Evolutionary conservation across 176 grass and related monocot species (phyloP), one percentile per base, ranked within the genome.

Genomic region (Avena atlantica): DNA sequence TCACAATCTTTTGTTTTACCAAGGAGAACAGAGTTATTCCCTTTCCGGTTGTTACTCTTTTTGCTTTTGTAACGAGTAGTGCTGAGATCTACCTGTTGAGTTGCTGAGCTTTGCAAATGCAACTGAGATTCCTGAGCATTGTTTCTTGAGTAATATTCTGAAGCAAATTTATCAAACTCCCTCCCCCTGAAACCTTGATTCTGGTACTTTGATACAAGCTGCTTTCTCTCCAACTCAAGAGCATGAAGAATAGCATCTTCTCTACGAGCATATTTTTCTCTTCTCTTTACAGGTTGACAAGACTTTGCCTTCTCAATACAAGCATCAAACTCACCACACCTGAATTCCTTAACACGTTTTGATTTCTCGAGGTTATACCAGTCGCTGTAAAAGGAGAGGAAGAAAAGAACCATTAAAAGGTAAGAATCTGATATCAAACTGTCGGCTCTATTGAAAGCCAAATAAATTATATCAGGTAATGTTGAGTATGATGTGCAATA

Each of bases 291-390:
- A 75, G 94, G 94, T 88, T 90, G 82, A 51, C 87, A 88, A 66
- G 91, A 79, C 83, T 91, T 90, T 31, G 94, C 94, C 83, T 77
- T 90, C 75, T 96, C 94, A 83, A 96, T 96, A 91, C 94, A 96
- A 83, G 94, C 94, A 88, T 96, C 94, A 86, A 96, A 96, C 78
- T 96, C 94, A 70, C 94, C 94, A 63, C 94, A 96, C 37, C 94
- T 88, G 79, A 96, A 96, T 65, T 92, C 85, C 71, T 93, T 96
- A 25, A 96, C 94, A 86, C 94, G 91, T 87, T 96, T 96, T 21
- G 94, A 96, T 90, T 96, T 96, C 89, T 96, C 94, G 11, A 96
- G 83, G 74, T 96, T 96, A 88, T 96, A 96, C 94, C 94, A 96
- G 70, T 96, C 94, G 42, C 94, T 96, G 89, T 61, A 86, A 82